A percentile compares a stretch with the other conserved stretches of the same genome.
Conservation (phyloP, 2,329 filamentous ascomycete species). For the Aureobasidium sp. region DNA sequence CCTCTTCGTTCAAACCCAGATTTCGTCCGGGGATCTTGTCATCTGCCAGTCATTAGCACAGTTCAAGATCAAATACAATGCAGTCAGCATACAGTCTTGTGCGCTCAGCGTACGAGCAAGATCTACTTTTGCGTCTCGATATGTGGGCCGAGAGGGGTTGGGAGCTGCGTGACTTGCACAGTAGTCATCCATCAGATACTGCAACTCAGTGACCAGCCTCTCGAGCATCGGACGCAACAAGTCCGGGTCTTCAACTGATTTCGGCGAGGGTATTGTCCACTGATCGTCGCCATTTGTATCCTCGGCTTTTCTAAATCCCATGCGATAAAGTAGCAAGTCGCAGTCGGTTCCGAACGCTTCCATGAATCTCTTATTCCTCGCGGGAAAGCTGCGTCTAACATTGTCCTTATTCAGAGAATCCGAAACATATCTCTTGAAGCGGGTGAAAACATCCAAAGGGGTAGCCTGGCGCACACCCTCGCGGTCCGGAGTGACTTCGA, state of each 20-base stretch:
- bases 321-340: conserved; percentile 46
- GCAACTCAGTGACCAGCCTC: conserved; percentile 51
- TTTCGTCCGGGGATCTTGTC: conserved; percentile 6
- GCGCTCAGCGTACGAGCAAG: conserved; percentile 24
- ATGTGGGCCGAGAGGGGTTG: conserved; percentile 23
- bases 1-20: conserved; percentile 19
- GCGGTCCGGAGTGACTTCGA: conserved; percentile 45
- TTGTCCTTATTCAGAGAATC: conserved; percentile 47
- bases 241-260: conserved; percentile 17
- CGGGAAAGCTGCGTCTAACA: conserved; percentile 46
- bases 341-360: conserved; percentile 56
- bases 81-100: conserved; percentile 24
- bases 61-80: background rate
- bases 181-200: conserved; percentile 39
- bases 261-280: conserved; percentile 22
- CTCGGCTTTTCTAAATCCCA: conserved; percentile 45
- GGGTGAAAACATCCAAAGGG: conserved; percentile 47
- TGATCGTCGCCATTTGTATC: conserved; percentile 12
- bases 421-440: conserved; percentile 50
- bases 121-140: conserved; percentile 24
- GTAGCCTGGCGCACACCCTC: conserved; percentile 44
- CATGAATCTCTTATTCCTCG: conserved; percentile 56
- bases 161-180: conserved; percentile 13
- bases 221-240: conserved; percentile 41
- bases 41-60: background rate